Evolutionary conservation across 1,284 basidiomycete genomes (phyloP), one percentile per base, ranked within the genome.

Genomic region (Vanrija sp.): DNA sequence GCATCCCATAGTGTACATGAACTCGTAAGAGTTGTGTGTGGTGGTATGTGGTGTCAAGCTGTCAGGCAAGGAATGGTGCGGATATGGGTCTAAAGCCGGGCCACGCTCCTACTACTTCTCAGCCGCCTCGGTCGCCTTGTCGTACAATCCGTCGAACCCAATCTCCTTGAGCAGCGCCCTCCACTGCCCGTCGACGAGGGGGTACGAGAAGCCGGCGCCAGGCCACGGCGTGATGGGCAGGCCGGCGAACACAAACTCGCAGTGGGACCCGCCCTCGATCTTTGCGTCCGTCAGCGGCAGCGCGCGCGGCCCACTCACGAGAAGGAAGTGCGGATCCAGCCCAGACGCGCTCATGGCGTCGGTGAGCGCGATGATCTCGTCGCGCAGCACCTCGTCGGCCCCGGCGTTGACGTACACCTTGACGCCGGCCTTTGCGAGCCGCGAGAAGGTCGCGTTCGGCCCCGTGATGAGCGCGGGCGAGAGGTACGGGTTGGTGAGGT

Each of bases 151-250:
- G 31, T 31, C 31, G 12, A 31, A 31, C 31, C 31, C 31, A 31
- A 31, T 31, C 12, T 31, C 31, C 31, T 14, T 31, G 31, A 31
- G 31, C 31, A 31, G 31, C 12, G 31, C 12, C 31, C 12, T 31
- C 31, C 31, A 31, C 31, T 31, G 31, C 4, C 31, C 31, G 15
- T 31, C 12, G 31, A 31, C 31, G 9, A 54, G 41, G 10, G 51
- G 51, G 52, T 52, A 57, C 9, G 56, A 47, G 35, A 51, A 57
- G 2, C 56, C 56, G 3, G 49, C 47, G 10, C 52, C 56, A 1
- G 42, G 38, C 48, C 52, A 57, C 5, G 47, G 23, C 20, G 45
- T 47, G 41, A 50, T 4, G 2, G 49, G 43, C 22, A 47, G 39
- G 42, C 45, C 23, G 6, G 36, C 46, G n/a, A 54, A 47, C 16